Conservation (phyloP, 1,284 basidiomycete genomes). For the Mycena citricolor region DNA sequence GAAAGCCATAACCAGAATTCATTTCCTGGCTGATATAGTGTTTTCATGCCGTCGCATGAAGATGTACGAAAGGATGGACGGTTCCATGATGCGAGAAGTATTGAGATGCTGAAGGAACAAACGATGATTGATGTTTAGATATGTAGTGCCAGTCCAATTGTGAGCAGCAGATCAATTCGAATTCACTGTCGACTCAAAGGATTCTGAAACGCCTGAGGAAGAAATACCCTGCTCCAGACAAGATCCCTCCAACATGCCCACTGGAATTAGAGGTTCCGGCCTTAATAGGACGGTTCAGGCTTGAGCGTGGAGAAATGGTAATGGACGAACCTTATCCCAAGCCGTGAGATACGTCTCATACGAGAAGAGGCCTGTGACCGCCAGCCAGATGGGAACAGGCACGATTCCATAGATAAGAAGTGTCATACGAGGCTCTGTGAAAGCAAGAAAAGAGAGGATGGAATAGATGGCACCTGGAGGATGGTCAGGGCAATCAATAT, state of each 20-base stretch:
- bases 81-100: too few species aligned
- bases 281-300: conserved; percentile 31
- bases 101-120: too few species aligned
- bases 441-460: conserved; percentile 71
- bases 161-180: too few species aligned
- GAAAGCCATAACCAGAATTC: too few species aligned
- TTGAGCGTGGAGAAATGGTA: conserved; percentile 3
- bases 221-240: conserved; percentile 69
- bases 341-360: conserved; percentile 67
- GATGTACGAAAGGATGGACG: too few species aligned
- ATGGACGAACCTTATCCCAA: conserved; percentile 31
- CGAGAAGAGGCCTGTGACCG: conserved; percentile 72
- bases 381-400: conserved; percentile 82
- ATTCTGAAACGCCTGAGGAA: conserved; percentile 38
- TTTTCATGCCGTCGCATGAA: too few species aligned
- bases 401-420: conserved; percentile 84
- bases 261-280: conserved; percentile 59
- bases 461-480: conserved; percentile 71
- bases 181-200: conserved; percentile 24
- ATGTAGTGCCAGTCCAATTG: too few species aligned
- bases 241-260: conserved; percentile 78
- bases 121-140: too few species aligned
- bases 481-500: conserved; percentile 3
- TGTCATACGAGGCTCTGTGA: conserved; percentile 62
- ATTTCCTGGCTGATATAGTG: too few species aligned